A percentile compares a stretch with the other conserved stretches of the same genome.
phyloP scores from a whole-genome alignment of 331 rosid genomes.

The Pyrus hybrid region DNA sequence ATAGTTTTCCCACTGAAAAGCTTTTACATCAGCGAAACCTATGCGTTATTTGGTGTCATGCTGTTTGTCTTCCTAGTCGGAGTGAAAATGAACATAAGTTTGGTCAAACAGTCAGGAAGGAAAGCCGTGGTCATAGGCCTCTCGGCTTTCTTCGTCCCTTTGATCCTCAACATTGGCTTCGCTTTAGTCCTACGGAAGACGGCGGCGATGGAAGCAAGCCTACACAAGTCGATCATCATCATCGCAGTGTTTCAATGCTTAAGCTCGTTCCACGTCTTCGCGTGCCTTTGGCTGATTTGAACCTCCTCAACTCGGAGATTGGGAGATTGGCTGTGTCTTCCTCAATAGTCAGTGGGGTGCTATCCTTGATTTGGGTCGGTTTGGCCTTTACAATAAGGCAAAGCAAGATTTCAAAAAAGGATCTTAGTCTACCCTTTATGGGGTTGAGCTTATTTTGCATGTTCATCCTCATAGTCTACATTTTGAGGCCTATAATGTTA shows the following conservation, averaged over 20 bases:
- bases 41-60: constrained; percentile 41
- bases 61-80: constrained; percentile 40
- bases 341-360: constrained; percentile 33
- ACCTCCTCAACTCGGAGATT: constrained; percentile 55
- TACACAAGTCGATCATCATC: background rate
- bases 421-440: background rate
- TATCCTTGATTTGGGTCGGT: background rate
- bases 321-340: constrained; percentile 47
- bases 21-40: constrained; percentile 31
- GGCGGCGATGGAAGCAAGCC: background rate
- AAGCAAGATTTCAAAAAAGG: accelerated
- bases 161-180: background rate
- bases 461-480: constrained; percentile 10
- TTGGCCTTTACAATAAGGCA: background rate
- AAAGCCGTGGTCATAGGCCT: constrained; percentile 37
- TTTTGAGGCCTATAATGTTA: constrained; percentile 32
- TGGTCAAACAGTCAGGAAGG: constrained; percentile 22
- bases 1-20: constrained; percentile 28
- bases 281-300: constrained; percentile 30
- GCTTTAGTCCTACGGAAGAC: background rate
- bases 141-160: constrained; percentile 11
- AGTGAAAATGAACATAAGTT: constrained; percentile 32
- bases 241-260: constrained; percentile 24
- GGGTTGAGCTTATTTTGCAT: background rate
- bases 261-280: constrained; percentile 39